Evolutionary conservation across 495 filamentous ascomycete genomes (phyloP), one percentile per base, ranked within the genome.

Genomic region (Astrocystis sublimbata): DNA sequence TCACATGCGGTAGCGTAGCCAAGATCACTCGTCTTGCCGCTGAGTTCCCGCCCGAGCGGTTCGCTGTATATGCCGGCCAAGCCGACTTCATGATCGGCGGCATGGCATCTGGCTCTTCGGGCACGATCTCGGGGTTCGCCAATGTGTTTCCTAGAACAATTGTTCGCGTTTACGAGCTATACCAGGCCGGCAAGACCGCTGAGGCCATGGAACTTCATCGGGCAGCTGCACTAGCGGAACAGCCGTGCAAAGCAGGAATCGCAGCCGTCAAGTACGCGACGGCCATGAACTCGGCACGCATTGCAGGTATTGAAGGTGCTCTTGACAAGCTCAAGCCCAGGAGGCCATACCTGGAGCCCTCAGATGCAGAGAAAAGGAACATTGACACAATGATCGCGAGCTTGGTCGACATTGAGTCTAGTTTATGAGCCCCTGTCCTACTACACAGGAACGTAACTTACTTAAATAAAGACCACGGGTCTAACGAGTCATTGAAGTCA

Each of bases 21-120:
- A 91, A 91, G 68, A 72, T 79, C 50, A 78, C 75, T 7, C 65
- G 77, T 3, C 50, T 79, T 30, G 75, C 86, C 5, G 84, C 80
- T 41, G 78, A 79, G 15, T 83, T 90, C 58, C 70, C 77, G 0
- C 64, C 76, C 0, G 75, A 80, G 4, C 75, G 79, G 9, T 91
- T 92, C 68, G 82, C 83, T 0, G 81, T 86, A 4, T 90, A 84
- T 71, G 87, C 86, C 7, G 89, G 89, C 0, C 86, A 90, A 69
- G 84, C 85, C 1, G 88, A 90, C 65, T 91, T 90, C 69, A 71
- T 92, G 41, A 71, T 90, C 33, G 87, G 83, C 0, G 88, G 86
- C 2, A 62, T 86, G 15, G 75, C 77, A 6, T 83, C 83, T 1
- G 87, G 87, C 3, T 82, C 79, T 4, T 79, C 84, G 4, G 88